A percentile compares a stretch with the other conserved stretches of the same genome.
These are phyloP conservation scores for Dysphania ambrosioides DNA, from an alignment of 148 eudicot genomes.

Conservation along the genomic window DNA sequence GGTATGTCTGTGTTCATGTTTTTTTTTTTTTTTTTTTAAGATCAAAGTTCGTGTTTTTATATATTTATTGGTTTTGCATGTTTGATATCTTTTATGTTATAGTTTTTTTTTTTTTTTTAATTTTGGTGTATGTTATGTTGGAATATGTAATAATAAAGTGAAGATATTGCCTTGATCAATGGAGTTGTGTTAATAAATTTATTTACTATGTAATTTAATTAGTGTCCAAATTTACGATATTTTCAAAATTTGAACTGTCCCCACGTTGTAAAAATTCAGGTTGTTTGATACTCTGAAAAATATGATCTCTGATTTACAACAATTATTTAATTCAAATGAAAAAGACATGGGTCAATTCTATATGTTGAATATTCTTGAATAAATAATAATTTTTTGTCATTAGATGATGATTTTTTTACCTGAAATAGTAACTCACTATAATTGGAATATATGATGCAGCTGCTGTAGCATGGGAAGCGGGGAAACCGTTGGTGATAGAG, in stretches of 20 bases:
- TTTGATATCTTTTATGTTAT: background rate
- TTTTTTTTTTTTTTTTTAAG: background rate
- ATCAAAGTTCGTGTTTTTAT: background rate
- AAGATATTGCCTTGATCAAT: too few relatives aligned
- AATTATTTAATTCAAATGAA: background rate
- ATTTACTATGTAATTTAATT: too few relatives aligned
- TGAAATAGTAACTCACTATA: background rate
- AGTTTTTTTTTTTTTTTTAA: background rate
- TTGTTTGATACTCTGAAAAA: background rate
- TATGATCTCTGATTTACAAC: background rate
- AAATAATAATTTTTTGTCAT: too few relatives aligned
- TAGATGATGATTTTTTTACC: background rate
- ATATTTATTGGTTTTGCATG: background rate
- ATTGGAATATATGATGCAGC: slow-evolving; percentile 44
- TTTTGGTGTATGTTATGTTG: background rate
- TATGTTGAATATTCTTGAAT: background rate
- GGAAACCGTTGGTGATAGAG: slow-evolving; percentile 68
- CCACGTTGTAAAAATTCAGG: background rate
- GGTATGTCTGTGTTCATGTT: background rate
- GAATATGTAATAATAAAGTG: too few relatives aligned
- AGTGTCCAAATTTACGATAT: too few relatives aligned
- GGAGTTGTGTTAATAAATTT: too few relatives aligned
- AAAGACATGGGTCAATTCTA: background rate
- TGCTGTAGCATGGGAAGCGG: slow-evolving; percentile 92
- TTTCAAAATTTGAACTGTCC: too few relatives aligned